These are phyloP conservation scores for Xerocomellus dryophilus DNA, from an alignment of 768 basidiomycete genomes.

Conservation along the genomic window DNA sequence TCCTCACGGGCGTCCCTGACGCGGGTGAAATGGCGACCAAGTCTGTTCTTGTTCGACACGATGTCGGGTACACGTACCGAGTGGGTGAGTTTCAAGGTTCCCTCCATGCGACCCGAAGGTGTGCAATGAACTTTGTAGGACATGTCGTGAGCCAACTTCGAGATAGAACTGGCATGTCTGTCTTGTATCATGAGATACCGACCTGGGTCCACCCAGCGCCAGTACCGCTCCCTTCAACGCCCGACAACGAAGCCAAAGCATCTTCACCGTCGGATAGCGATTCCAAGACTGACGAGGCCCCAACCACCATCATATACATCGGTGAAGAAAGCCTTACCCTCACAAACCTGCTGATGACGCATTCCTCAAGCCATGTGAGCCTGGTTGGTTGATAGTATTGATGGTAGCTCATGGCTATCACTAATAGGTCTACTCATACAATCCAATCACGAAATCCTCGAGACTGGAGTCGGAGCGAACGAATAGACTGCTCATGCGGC, in stretches of 20 bases:
- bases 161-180: conserved; percentile 25
- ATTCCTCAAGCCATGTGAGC: conserved; percentile 61
- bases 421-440: conserved; percentile 72
- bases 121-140: conserved; percentile 6
- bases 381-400: neutral
- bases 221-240: neutral
- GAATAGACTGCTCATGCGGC: conserved; percentile 83
- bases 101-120: neutral
- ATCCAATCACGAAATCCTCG: conserved; percentile 49
- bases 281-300: neutral
- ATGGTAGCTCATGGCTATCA: neutral
- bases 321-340: conserved; percentile 79
- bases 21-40: conserved; percentile 7
- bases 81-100: conserved; percentile 44
- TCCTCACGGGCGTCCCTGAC: conserved; percentile 24
- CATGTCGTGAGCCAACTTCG: conserved; percentile 18
- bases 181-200: conserved; percentile 40
- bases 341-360: conserved; percentile 83
- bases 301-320: conserved; percentile 49
- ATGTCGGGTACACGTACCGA: conserved; percentile 72
- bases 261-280: neutral
- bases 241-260: neutral
- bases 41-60: conserved; percentile 61
- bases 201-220: conserved; percentile 22
- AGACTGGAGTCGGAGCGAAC: conserved; percentile 63